Percentiles rank a stretch among this genome's conserved stretches.
These are phyloP conservation scores for Trichomonascaceae sp. DNA, from an alignment of 1,139 yeast genomes.

Conservation along the genomic window DNA sequence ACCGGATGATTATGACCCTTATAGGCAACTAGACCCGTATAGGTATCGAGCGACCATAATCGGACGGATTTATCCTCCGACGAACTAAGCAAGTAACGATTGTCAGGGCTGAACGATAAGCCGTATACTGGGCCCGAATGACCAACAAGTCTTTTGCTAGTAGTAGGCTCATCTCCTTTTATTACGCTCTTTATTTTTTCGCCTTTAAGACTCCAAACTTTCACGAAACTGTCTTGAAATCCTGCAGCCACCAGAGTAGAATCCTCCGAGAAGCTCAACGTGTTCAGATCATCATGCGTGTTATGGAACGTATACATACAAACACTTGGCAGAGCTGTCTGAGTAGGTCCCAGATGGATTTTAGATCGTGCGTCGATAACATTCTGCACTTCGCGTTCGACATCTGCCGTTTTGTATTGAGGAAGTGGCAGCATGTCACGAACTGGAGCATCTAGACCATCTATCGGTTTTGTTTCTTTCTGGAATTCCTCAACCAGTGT, in stretches of 20 bases:
- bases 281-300: slow-evolving; percentile 80
- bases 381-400: slow-evolving; percentile 67
- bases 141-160: slow-evolving; percentile 66
- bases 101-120: slow-evolving; percentile 84
- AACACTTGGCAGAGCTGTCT: slow-evolving; percentile 85
- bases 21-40: slow-evolving; percentile 82
- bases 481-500: slow-evolving; percentile 46
- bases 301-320: slow-evolving; percentile 99
- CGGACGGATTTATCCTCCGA: slow-evolving; percentile 92
- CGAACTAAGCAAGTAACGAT: slow-evolving; percentile 68
- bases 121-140: slow-evolving; percentile 96
- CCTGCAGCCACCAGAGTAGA: slow-evolving; percentile 89
- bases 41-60: slow-evolving; percentile 92
- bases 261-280: slow-evolving; percentile 80
- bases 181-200: slow-evolving; percentile 65
- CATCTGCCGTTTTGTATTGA: slow-evolving; percentile 68
- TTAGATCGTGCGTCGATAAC: slow-evolving; percentile 79
- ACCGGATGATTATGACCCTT: slow-evolving; percentile 95
- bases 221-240: slow-evolving; percentile 83
- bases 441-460: slow-evolving; percentile 59
- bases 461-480: slow-evolving; percentile 34
- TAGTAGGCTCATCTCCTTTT: slow-evolving; percentile 47
- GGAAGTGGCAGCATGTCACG: slow-evolving; percentile 80
- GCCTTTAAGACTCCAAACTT: slow-evolving; percentile 90
- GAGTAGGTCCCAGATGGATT: slow-evolving; percentile 57